These are phyloP conservation scores for Lactarius sp. DNA, from an alignment of 768 basidiomycete species.

Conservation along the genomic window DNA sequence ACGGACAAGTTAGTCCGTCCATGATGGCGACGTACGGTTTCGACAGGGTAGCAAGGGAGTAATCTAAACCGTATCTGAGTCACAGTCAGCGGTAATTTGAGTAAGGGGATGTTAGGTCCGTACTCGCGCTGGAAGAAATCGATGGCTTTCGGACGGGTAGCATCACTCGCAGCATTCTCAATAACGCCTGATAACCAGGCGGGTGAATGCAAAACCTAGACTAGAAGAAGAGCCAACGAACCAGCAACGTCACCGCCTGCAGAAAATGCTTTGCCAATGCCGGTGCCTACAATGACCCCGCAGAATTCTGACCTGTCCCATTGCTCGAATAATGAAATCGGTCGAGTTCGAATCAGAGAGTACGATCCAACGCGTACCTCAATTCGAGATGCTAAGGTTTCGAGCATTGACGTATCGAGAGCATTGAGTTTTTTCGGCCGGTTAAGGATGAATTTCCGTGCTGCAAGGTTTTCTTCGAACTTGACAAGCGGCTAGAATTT, in stretches of 20 bases:
- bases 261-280: conserved; percentile 77
- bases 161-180: conserved; percentile 42
- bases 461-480: conserved; percentile 60
- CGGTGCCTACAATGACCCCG: conserved; percentile 67
- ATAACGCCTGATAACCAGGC: conserved; percentile 47
- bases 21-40: conserved; percentile 92
- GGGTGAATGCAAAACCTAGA: not conserved
- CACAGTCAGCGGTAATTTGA: not conserved
- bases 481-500: conserved; percentile 43
- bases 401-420: conserved; percentile 74
- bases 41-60: conserved; percentile 57
- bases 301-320: conserved; percentile 71
- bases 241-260: conserved; percentile 92
- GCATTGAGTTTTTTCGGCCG: conserved; percentile 78
- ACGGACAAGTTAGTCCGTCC: conserved; percentile 88
- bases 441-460: conserved; percentile 75
- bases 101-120: conserved; percentile 28
- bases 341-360: not conserved
- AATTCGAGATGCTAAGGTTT: conserved; percentile 62
- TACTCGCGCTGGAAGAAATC: conserved; percentile 90
- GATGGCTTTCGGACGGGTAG: conserved; percentile 58
- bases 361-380: conserved; percentile 45
- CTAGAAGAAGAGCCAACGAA: conserved; percentile 36
- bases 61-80: conserved; percentile 74
- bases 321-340: conserved; percentile 43